Percentiles rank a stretch among this genome's conserved stretches.
Conservation (phyloP, 176 grass and related monocot genomes). For the Neostapfia colusana region DNA sequence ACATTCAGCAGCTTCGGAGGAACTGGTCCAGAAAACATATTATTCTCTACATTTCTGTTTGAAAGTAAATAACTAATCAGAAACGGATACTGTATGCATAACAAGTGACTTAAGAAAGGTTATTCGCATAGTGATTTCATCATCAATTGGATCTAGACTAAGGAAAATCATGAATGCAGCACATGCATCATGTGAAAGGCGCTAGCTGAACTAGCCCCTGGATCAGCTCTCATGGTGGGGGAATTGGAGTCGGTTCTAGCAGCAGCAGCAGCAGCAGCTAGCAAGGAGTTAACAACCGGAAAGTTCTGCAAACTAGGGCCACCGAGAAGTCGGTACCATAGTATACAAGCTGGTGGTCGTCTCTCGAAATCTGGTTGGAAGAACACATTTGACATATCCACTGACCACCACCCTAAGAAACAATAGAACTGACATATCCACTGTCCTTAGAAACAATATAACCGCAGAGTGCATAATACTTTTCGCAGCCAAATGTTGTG, state of each 20-base stretch:
- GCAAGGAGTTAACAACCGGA: neutral
- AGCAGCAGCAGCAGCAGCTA: neutral
- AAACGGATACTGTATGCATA: constrained; percentile 26
- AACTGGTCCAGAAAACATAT: constrained; percentile 85
- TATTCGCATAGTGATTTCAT: constrained; percentile 9
- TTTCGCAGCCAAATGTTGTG: constrained; percentile 2
- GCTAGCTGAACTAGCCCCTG: neutral
- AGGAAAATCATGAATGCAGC: neutral
- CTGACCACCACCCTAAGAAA: too few relatives aligned
- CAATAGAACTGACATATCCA: neutral
- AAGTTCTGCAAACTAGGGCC: too few relatives aligned
- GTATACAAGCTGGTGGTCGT: constrained; percentile 7
- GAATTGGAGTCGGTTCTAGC: neutral
- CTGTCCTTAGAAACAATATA: neutral
- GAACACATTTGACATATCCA: neutral
- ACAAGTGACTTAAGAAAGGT: constrained; percentile 4
- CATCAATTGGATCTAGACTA: constrained; percentile 14
- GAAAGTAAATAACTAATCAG: constrained; percentile 35
- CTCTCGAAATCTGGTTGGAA: neutral
- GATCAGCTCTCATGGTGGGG: neutral
- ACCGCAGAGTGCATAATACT: neutral
- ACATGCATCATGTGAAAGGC: constrained; percentile 25
- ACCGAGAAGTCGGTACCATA: neutral
- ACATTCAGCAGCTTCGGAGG: constrained; percentile 74
- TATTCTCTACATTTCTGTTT: constrained; percentile 92